Base-by-base conservation (phyloP, 441 rosid genomes). In the Jatropha podagrica region DNA sequence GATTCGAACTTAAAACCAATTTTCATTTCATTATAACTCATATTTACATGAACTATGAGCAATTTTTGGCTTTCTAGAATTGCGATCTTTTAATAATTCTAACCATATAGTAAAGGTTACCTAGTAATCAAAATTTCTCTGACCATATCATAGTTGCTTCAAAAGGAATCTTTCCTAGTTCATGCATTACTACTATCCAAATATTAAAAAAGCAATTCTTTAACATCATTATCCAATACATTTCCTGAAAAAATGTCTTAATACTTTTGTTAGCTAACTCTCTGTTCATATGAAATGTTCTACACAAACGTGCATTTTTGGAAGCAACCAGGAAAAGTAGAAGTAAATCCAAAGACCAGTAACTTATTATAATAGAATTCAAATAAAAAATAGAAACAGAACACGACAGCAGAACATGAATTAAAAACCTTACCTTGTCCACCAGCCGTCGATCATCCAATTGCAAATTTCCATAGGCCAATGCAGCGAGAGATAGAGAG, bases 301-400 rank as follows among this genome's bases (percentile, higher is more conserved):
- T 66, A 66, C 32, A 44, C 41, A 65, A 52, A 48, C 71, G 51
- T 58, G 71, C 69, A 55, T 64, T 48, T 71, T 62, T 17, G 64
- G 79, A 85, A 74, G 55, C 71, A 76, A 14, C 81, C 15, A 64
- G 37, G 84, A 77, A 81, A n/a, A 38, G 17, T 59, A 69, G 37
- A 51, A 20, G 4, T 10, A 11, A 55, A 32, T 26, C n/a, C 18
- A 60, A 46, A 69, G 37, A 15, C 17, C 13, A 23, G 6, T 6
- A 7, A 69, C 32, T 32, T 32, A 20, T 61, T 2, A 11, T 17
- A 0, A 68, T 52, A 41, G 11, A 44, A 63, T 17, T 66, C n/a
- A 46, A 67, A 6, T 9, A 32, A 27, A 26, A 0, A 62, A 52
- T 32, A 5, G 46, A 10, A 4, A 2, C 49, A 37, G n/a, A 46